Conservation (phyloP, 78 protist species). For the Dictyostelium purpureum region DNA sequence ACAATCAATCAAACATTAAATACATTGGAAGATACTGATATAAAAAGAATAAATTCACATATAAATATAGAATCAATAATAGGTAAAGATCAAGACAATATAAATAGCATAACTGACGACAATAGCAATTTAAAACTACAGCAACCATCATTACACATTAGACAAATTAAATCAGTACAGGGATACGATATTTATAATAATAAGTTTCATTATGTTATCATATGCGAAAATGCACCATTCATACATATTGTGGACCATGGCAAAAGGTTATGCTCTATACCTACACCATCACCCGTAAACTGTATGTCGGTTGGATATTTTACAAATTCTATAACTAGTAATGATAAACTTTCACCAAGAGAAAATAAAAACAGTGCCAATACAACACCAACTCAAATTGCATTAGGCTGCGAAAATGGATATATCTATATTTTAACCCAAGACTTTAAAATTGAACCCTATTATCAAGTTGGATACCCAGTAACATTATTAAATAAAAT, state of each 20-base stretch:
- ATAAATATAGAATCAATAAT: not conserved
- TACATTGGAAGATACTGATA: not conserved
- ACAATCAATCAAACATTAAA: not conserved
- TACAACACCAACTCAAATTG: conserved; percentile 16
- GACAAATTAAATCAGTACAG: conserved; percentile 19
- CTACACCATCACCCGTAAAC: conserved; percentile 44
- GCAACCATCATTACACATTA: not conserved
- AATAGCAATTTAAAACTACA: not conserved
- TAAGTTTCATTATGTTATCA: conserved; percentile 24
- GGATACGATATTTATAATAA: not conserved
- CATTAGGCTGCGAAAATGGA: conserved; percentile 74
- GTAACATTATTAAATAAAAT: conserved; percentile 13
- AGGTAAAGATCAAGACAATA: not conserved
- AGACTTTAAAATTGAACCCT: conserved; percentile 22
- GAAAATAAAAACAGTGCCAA: not conserved
- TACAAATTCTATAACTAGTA: not conserved
- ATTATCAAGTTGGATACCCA: conserved; percentile 61
- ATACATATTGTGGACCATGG: conserved; percentile 61
- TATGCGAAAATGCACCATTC: conserved; percentile 1
- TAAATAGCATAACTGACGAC: not conserved
- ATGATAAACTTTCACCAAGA: not conserved
- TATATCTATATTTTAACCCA: conserved; percentile 10
- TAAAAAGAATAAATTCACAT: not conserved
- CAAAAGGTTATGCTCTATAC: not conserved
- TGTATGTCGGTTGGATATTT: not conserved